phyloP scores from a whole-genome alignment of 2,329 filamentous ascomycete species.

The Sclerotinia nivalis region DNA sequence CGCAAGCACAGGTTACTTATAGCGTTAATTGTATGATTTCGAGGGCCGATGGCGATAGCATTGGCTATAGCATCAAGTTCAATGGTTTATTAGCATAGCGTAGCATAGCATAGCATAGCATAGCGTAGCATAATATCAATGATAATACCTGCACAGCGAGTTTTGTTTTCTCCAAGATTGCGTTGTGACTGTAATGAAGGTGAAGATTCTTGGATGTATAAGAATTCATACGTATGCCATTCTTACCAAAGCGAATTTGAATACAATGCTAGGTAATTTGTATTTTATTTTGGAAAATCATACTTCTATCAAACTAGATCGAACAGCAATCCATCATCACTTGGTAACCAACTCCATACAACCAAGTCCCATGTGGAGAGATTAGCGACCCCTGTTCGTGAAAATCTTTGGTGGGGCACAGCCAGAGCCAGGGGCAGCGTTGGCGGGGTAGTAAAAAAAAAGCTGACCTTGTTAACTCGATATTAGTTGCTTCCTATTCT shows the following conservation, averaged over 20 bases:
- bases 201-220: neutral
- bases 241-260: neutral
- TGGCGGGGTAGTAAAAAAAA: slow-evolving; percentile 17
- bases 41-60: neutral
- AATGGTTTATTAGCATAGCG: neutral
- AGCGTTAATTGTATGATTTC: neutral
- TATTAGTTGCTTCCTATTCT: neutral
- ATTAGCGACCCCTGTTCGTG: neutral
- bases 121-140: neutral
- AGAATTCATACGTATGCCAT: neutral
- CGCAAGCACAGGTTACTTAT: neutral
- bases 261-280: too few relatives aligned
- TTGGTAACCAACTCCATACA: neutral
- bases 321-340: neutral
- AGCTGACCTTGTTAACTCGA: neutral
- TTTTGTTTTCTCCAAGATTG: neutral
- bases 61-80: neutral
- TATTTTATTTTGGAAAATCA: neutral
- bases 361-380: neutral
- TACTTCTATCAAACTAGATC: neutral
- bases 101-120: neutral
- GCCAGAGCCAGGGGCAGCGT: neutral
- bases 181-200: neutral
- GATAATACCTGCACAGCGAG: neutral
- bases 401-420: slow-evolving; percentile 1